Base-by-base conservation (phyloP, 1,284 basidiomycete genomes). In the Cutaneotrichosporon cavernicola region DNA sequence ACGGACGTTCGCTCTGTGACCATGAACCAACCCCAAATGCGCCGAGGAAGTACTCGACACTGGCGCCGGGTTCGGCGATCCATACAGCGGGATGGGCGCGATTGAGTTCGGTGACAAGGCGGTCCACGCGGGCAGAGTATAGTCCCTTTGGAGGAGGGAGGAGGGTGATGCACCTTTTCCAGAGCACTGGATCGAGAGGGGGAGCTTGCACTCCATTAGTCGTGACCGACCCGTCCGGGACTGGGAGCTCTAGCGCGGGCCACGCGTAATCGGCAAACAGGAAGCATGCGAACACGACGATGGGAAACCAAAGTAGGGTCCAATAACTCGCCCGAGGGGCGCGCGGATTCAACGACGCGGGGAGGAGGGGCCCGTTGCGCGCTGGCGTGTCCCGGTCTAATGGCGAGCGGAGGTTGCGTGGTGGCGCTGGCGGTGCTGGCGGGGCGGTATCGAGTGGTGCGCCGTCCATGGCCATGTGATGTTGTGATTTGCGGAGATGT, bases 51-150 rank as follows among this genome's bases (percentile, higher is more conserved):
- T 87, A 94, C 2, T 83, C 79, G 0, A 87, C 86, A 60, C 83
- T 89, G 5, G 90, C 84, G 0, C 89, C 87, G 10, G 90, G 90
- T 76, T 92, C 90, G 9, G 88, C 85, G 52, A 92, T 84, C 66
- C 70, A 80, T 21, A 70, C 66, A 43, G 16, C 43, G 2, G 30
- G 58, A 34, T 47, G 21, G 22, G 16, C 53, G 16, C 34, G 14
- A 3, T n/a, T 2, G 32, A 74, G 66, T 4, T 61, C 61, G 2
- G 31, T 14, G 13, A 51, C 61, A 13, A 74, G 65, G 13, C 55
- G 53, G 21, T 64, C 55, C 2, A 73, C 34, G 9, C 72, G 71
- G 10, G 16, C 18, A 4, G 64, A 47, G 59, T 69, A 65, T 10
- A 60, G 68, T 5, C 43, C 58, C 13, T 47, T 3, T 9, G 71